A percentile compares a stretch with the other conserved stretches of the same genome.
phyloP scores from a whole-genome alignment of 1,284 basidiomycete genomes.

The Ustilago nuda region DNA sequence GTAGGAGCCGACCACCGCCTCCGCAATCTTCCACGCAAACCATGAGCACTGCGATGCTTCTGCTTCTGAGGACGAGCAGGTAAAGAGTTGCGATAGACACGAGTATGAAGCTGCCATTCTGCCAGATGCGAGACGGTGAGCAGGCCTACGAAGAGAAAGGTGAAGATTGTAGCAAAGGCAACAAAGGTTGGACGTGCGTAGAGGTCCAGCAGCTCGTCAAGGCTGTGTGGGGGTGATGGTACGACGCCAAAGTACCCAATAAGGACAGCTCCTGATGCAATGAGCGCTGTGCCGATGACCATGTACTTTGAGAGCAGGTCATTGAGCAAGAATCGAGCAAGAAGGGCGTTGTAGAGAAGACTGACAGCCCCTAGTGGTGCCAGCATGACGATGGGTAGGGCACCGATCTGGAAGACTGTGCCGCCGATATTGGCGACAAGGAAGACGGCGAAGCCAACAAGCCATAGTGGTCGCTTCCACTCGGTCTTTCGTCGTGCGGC shows the following conservation, averaged over 20 bases:
- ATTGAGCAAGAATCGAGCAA: conserved; percentile 85
- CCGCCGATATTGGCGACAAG: conserved; percentile 85
- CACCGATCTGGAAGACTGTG: conserved; percentile 94
- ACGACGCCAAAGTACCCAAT: conserved; percentile 94
- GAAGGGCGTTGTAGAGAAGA: conserved; percentile 93
- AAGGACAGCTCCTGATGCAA: conserved; percentile 87
- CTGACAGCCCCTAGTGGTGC: conserved; percentile 87
- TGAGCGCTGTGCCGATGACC: conserved; percentile 85
- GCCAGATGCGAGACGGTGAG: conserved; percentile 61
- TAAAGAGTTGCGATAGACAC: conserved; percentile 30
- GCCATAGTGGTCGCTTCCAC: conserved; percentile 65
- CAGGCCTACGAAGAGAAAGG: conserved; percentile 76
- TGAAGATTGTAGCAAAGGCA: conserved; percentile 75
- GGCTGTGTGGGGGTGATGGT: conserved; percentile 86
- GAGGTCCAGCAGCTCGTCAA: conserved; percentile 85
- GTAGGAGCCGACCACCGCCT: conserved; percentile 60
- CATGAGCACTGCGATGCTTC: conserved; percentile 20
- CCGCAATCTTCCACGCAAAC: conserved; percentile 24
- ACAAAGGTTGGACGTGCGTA: conserved; percentile 85
- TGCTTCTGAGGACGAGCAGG: conserved; percentile 20
- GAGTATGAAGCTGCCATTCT: conserved; percentile 65
- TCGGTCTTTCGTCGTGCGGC: conserved; percentile 68
- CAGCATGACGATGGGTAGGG: conserved; percentile 73
- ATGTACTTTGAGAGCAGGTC: conserved; percentile 88
- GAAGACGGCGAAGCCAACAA: conserved; percentile 77